Evolutionary conservation across 805 yeast species (phyloP), one percentile per base, ranked within the genome.

Genomic region (Groenewaldozyma tartarivorans): DNA sequence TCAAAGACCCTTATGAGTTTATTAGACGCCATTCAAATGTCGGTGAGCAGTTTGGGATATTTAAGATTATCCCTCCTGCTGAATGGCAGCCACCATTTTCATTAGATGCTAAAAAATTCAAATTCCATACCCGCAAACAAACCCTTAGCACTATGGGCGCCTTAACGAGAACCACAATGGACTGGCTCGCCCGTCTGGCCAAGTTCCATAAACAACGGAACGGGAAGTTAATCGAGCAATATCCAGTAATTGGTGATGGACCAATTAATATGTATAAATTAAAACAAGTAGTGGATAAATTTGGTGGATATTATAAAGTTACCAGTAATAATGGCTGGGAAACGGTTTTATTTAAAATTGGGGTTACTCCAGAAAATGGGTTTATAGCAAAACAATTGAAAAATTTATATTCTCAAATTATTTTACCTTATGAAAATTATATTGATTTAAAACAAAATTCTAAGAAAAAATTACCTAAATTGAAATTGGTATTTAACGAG

Each of bases 31-130:
- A 75, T 1, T 57, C 61, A 9, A 64, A 68, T 0, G 51, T 68
- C 6, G 95, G 92, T 2, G 60, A 56, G 24, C 56, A 62, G 21
- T 75, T 69, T 56, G 96, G 96, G 0, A 87, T 92, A 52, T 60
- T 86, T 34, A 88, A 87, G 53, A 56, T 88, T 2, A 64, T 72
- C 4, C 79, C 94, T 3, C 88, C 90, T 0, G 44, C 44, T 0
- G 51, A 49, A 1, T 74, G 73, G 64, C 55, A 61, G 16, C 79
- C 68, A 5, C 44, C 42, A 35, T 60, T 62, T 35, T 48, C 54
- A 20, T 42, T 62, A 4, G 63, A 61, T 42, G 45, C 56, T 2
- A 60, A 61, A 39, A 29, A 43, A 22, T 61, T 61, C 45, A 47
- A 44, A 40, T 61, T 61, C 46, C 48, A 50, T 17, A 53, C 64